Percentiles rank a stretch among this genome's conserved stretches.
phyloP scores from a whole-genome alignment of 2,329 filamentous ascomycete species.

The Chaetomium sp. region DNA sequence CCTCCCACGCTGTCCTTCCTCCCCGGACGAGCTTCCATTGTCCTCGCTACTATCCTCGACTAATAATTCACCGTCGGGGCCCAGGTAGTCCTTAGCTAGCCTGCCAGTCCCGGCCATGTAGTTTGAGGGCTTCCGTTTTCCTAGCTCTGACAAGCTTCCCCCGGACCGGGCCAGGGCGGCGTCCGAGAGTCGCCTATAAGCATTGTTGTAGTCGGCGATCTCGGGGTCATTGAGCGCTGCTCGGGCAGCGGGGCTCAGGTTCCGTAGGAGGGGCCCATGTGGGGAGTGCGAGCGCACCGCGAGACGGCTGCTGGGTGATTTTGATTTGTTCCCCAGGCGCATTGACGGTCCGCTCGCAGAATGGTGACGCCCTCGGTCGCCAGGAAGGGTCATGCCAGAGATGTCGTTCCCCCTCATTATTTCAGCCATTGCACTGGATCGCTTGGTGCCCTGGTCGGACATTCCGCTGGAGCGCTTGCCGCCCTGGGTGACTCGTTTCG shows the following conservation, averaged over 20 bases:
- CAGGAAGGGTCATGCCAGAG: conserved; percentile 52
- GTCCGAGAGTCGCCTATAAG: conserved; percentile 72
- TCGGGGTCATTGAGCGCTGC: conserved; percentile 61
- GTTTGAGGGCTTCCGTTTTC: conserved; percentile 57
- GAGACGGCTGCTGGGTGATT: conserved; percentile 55
- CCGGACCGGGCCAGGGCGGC: conserved; percentile 66
- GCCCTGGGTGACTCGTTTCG: conserved; percentile 56
- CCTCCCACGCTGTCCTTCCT: conserved; percentile 65
- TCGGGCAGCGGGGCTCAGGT: conserved; percentile 45
- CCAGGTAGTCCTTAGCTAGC: conserved; percentile 67
- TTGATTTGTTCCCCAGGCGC: conserved; percentile 51
- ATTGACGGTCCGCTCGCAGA: conserved; percentile 41
- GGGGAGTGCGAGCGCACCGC: conserved; percentile 55
- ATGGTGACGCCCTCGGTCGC: conserved; percentile 49
- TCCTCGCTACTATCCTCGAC: conserved; percentile 71
- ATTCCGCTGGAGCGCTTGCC: conserved; percentile 46
- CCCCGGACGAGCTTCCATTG: conserved; percentile 59
- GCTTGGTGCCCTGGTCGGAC: conserved; percentile 53
- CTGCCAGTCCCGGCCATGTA: conserved; percentile 53
- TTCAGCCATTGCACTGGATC: conserved; percentile 51
- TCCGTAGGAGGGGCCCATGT: conserved; percentile 40
- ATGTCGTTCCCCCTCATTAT: conserved; percentile 57
- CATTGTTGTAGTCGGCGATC: conserved; percentile 66
- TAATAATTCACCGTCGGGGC: conserved; percentile 66
- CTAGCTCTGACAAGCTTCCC: conserved; percentile 63